phyloP scores from a whole-genome alignment of 345 rosid genomes.

The Salix koriyanagi region DNA sequence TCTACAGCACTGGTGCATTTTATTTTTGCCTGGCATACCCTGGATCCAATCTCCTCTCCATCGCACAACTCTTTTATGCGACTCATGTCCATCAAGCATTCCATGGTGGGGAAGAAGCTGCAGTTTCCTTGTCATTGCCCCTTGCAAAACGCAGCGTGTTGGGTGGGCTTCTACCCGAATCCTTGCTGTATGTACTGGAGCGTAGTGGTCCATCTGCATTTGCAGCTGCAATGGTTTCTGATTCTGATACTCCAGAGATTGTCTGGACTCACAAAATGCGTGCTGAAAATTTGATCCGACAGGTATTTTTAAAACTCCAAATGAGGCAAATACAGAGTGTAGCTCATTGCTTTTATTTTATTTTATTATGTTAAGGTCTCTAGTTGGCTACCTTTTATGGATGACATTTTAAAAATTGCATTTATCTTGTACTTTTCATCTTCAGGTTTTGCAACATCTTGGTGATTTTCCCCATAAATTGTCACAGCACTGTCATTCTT shows the following conservation, averaged over 20 bases:
- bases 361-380: background rate
- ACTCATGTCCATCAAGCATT: slow-evolving; percentile 99
- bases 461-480: slow-evolving; percentile 97
- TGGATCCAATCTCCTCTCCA: slow-evolving; percentile 87
- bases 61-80: slow-evolving; percentile 82
- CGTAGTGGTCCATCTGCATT: slow-evolving; percentile 96
- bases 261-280: slow-evolving; percentile 99
- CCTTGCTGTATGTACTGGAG: slow-evolving; percentile 90
- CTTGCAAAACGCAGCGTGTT: slow-evolving; percentile 95
- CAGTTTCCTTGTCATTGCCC: slow-evolving; percentile 91
- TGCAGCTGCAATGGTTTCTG: slow-evolving; percentile 99
- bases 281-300: slow-evolving; percentile 94
- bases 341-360: slow-evolving; percentile 7
- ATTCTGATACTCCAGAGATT: slow-evolving; percentile 98
- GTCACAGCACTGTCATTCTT: slow-evolving; percentile 92
- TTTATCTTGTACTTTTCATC: slow-evolving; percentile 11
- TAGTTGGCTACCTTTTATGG: background rate
- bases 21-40: slow-evolving; percentile 95
- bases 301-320: slow-evolving; percentile 43
- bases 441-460: slow-evolving; percentile 98
- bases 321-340: background rate
- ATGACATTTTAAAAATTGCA: background rate
- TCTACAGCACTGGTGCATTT: slow-evolving; percentile 94
- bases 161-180: slow-evolving; percentile 99
- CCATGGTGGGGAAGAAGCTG: slow-evolving; percentile 99